Percentiles rank a stretch among this genome's conserved stretches.
Conservation (phyloP, 768 basidiomycete genomes). For the Pulveroboletus frians region DNA sequence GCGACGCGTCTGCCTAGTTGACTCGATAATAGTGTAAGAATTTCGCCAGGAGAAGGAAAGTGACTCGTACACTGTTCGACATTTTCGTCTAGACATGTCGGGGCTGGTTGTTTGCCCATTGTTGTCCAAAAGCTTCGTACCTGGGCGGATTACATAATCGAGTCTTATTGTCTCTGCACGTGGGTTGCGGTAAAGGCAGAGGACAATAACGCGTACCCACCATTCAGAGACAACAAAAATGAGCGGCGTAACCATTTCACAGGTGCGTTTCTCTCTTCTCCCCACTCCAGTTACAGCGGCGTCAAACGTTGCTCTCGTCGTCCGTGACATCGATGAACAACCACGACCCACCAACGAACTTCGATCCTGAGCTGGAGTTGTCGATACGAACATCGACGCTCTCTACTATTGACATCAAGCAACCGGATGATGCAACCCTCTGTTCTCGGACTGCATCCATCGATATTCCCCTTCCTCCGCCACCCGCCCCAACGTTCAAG, state of each 20-base stretch:
- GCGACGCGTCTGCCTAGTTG: background rate
- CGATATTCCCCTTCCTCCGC: conserved; percentile 15
- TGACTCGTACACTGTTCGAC: too few species aligned
- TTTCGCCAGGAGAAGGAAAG: too few species aligned
- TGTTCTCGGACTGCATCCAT: conserved; percentile 13
- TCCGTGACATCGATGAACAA: conserved; percentile 29
- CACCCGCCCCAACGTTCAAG: conserved; percentile 49
- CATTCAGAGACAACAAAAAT: conserved; percentile 24
- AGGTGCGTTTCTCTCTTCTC: conserved; percentile 11
- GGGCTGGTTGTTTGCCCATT: conserved; percentile 14
- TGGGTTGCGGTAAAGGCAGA: conserved; percentile 6
- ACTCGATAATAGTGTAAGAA: too few species aligned
- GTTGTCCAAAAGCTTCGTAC: conserved; percentile 21
- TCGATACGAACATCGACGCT: conserved; percentile 17
- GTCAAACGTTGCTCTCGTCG: conserved; percentile 23
- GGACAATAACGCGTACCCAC: conserved; percentile 16
- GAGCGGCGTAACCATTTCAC: background rate
- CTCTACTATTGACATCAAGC: conserved; percentile 20
- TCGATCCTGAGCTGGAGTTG: conserved; percentile 14
- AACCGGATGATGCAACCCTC: conserved; percentile 5
- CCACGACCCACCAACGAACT: conserved; percentile 19
- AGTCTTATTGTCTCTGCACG: conserved; percentile 23
- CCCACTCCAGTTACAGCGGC: conserved; percentile 4
- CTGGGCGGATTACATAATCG: conserved; percentile 8
- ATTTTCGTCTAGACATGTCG: too few species aligned